A percentile compares a stretch with the other conserved stretches of the same genome.
These are phyloP conservation scores for Margaritispora aquatica DNA, from an alignment of 495 filamentous ascomycete genomes.

Conservation along the genomic window DNA sequence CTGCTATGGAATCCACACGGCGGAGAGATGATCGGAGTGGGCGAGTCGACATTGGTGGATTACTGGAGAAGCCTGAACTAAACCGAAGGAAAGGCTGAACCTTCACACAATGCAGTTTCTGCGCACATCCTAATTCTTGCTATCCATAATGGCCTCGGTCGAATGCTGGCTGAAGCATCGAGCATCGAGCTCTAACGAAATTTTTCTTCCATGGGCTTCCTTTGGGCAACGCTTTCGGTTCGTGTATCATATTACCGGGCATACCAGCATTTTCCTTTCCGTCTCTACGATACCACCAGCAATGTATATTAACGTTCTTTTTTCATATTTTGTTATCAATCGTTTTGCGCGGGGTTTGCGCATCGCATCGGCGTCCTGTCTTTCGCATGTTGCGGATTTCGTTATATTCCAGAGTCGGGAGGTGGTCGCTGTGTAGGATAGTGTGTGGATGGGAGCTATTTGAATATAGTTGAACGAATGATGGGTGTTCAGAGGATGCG, in stretches of 20 bases:
- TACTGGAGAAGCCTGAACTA: slow-evolving; percentile 37
- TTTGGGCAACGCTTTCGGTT: background rate
- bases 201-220: background rate
- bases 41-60: slow-evolving; percentile 48
- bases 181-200: background rate
- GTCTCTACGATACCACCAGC: slow-evolving; percentile 7
- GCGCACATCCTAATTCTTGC: background rate
- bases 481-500: background rate
- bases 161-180: background rate
- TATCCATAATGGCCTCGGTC: background rate
- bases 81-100: slow-evolving; percentile 6
- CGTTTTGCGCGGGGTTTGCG: background rate
- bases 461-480: slow-evolving; percentile 4
- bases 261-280: background rate
- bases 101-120: background rate
- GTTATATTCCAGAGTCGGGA: slow-evolving; percentile 3
- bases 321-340: slow-evolving; percentile 1
- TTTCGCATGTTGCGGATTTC: slow-evolving; percentile 6
- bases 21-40: slow-evolving; percentile 37
- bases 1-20: slow-evolving; percentile 30
- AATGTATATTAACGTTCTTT: slow-evolving; percentile 7
- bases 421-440: slow-evolving; percentile 8
- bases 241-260: slow-evolving; percentile 3
- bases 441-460: background rate
- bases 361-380: slow-evolving; percentile 1